Evolutionary conservation across 805 yeast species (phyloP), one percentile per base, ranked within the genome.

Genomic region (Candida ipomoeae): DNA sequence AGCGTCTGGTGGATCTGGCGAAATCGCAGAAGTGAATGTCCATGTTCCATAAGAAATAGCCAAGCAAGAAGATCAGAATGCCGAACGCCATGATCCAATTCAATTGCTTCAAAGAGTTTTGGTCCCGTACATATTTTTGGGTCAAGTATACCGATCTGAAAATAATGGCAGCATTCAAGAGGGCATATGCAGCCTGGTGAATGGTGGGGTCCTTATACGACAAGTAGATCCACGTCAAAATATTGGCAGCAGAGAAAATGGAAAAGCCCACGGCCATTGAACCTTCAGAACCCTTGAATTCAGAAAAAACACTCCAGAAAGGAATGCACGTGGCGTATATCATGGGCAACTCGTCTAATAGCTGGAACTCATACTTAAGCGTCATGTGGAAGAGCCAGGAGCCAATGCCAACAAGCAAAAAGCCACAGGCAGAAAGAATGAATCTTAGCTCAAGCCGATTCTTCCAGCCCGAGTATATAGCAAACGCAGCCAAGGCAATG

Each of bases 381-480:
- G 98, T 92, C 97, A 94, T 94, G 68, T 94, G 99, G 73, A 94
- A 94, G 54, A 90, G 70, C 92, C 97, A 94, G 17, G 89, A 82
- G 3, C 99, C 99, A 18, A 92, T 67, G 0, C 99, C 99, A 5
- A 94, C 99, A 5, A 87, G 71, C 49, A 85, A 82, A 65, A 94
- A 91, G 6, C 97, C 97, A 13, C 84, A 52, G 10, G 89, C 84
- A 10, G 87, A 80, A 40, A 87, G 69, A 1, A 85, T 58, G 61
- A 90, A 94, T 55, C 97, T 72, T 5, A 65, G 62, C 50, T 91
- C 97, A 48, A 86, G 76, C 31, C 73, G 70, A 56, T 90, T 83
- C 17, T 69, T 71, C 40, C 74, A 60, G 3, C 89, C 84, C 33
- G 86, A 82, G 55, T 71, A 71, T 39, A 89, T 74, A 18, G 91